Evolutionary conservation across 140 eudicot species (phyloP), one percentile per base, ranked within the genome.

Genomic region (Erigeron philadelphicus): DNA sequence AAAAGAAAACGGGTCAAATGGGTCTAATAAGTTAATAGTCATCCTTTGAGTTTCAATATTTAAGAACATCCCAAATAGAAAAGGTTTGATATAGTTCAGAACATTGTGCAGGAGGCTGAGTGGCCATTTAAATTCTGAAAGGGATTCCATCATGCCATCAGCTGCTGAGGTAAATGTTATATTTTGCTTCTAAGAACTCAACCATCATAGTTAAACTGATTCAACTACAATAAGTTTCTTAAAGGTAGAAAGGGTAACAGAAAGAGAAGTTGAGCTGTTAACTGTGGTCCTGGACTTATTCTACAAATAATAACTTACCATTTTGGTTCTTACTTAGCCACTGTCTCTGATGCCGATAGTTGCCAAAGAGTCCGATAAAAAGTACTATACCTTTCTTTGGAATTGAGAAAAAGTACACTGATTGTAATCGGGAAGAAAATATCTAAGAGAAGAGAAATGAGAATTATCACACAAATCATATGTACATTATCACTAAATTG

Each of bases 121-220:
- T 17, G 68, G 68, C 15, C 61, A 42, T 42, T 93, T 84, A 67
- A 81, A 64, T 79, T 77, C 87, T 65, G 96, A 84, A 42, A 76
- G 84, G 61, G 72, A 67, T 49, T 67, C 61, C 46, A 67, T 67
- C 45, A 48, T 25, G 25, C 50, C 72, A 67, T 67, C 72, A 23
- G 47, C 71, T 21, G 60, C 45, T 67, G 72, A 67, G 88, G 90
- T 84, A 82, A 55, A 50, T 31, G 40, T 4, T 47, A 7, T 8
- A 11, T 31, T 55, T 18, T 59, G 65, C 56, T 48, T 80, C 7
- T 17, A n/a, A 16, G 9, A 48, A 9, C 18, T 63, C 54, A 4
- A 67, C 18, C 21, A 21, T 21, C n/a, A 13, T 41, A 55, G 41
- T 41, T 43, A 31, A 31, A 31, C 38, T 31, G 38, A 4, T 31